phyloP scores from a whole-genome alignment of 2,329 filamentous ascomycete species.

The Clarireedia sp. region DNA sequence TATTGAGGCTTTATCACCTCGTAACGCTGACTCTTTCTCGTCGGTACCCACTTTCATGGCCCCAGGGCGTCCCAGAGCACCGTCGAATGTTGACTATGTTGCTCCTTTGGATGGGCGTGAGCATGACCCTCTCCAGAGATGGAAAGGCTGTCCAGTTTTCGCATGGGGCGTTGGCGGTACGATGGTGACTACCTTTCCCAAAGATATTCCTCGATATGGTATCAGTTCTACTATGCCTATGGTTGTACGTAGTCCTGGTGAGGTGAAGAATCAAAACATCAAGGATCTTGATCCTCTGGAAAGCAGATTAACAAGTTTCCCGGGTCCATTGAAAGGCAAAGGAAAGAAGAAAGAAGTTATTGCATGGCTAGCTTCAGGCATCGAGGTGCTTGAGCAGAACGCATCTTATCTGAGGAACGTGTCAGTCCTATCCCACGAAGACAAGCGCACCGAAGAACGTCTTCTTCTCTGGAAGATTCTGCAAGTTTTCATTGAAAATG shows the following conservation, averaged over 20 bases:
- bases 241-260: conserved; percentile 75
- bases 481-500: conserved; percentile 73
- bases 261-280: conserved; percentile 68
- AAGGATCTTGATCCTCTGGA: conserved; percentile 65
- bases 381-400: conserved; percentile 62
- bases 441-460: conserved; percentile 71
- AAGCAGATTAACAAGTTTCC: conserved; percentile 72
- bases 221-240: conserved; percentile 60
- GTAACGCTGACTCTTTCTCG: conserved; percentile 9
- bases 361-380: conserved; percentile 70
- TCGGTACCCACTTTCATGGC: conserved; percentile 11
- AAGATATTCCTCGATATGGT: conserved; percentile 78
- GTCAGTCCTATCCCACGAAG: conserved; percentile 46
- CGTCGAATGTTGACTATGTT: conserved; percentile 50
- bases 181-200: conserved; percentile 79
- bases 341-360: conserved; percentile 92
- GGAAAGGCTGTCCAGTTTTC: conserved; percentile 84
- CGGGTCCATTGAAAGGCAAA: conserved; percentile 81
- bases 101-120: conserved; percentile 58
- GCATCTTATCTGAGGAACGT: conserved; percentile 34
- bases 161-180: conserved; percentile 82
- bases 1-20: conserved; percentile 28
- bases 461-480: conserved; percentile 83
- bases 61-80: conserved; percentile 38
- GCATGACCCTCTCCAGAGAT: conserved; percentile 73